Percentiles rank a stretch among this genome's conserved stretches.
Evolutionary conservation across 2,329 filamentous ascomycete genomes (phyloP).

Genomic region (Tolypocladium guangdongense): DNA sequence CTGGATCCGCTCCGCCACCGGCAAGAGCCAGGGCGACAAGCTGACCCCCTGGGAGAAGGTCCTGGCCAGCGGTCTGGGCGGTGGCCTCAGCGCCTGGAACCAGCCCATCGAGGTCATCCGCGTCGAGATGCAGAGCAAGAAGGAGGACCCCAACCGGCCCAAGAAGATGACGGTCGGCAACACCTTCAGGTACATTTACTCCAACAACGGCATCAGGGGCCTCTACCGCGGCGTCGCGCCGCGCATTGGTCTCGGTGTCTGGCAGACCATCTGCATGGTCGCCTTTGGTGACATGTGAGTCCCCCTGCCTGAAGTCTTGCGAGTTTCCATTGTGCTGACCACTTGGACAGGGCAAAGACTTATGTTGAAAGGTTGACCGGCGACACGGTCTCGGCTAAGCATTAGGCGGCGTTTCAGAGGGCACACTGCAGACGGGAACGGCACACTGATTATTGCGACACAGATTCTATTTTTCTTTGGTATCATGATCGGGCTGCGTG

Average conservation of each 20-base stretch:
- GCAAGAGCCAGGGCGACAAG: constrained; percentile 72
- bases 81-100: constrained; percentile 96
- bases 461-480: background rate
- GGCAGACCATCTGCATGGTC: constrained; percentile 99
- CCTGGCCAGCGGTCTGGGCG: constrained; percentile 72
- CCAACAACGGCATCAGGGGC: constrained; percentile 76
- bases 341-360: constrained; percentile 45
- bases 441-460: background rate
- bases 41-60: constrained; percentile 80
- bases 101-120: constrained; percentile 99
- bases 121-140: constrained; percentile 99
- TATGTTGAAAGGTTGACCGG: constrained; percentile 58
- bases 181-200: constrained; percentile 78
- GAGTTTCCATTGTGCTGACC: constrained; percentile 13
- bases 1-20: constrained; percentile 66
- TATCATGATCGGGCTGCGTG: background rate
- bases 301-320: background rate
- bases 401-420: constrained; percentile 36
- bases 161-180: constrained; percentile 98
- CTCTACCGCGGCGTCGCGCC: constrained; percentile 93
- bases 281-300: constrained; percentile 92
- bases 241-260: constrained; percentile 88
- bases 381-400: constrained; percentile 54
- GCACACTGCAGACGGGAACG: background rate
- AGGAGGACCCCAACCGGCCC: constrained; percentile 89